Percentiles rank a stretch among this genome's conserved stretches.
Conservation (phyloP, 352 stramenopile genomes). For the Globisporangium carolinianum region DNA sequence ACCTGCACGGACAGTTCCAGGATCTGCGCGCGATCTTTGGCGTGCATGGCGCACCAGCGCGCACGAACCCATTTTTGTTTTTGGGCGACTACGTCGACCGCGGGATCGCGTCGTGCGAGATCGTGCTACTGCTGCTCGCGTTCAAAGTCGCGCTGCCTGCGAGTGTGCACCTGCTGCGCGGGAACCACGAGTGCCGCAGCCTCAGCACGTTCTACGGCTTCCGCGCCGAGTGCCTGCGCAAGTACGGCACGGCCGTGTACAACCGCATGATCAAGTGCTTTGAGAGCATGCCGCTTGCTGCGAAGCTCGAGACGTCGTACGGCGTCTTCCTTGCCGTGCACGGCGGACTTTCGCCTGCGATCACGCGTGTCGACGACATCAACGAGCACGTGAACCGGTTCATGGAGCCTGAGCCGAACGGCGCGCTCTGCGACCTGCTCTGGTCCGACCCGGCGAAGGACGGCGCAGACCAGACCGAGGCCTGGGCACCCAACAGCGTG, state of each 20-base stretch:
- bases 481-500: conserved; percentile 58
- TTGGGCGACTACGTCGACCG: conserved; percentile 91
- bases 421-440: conserved; percentile 97
- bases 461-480: conserved; percentile 19
- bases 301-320: conserved; percentile 48
- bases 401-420: conserved; percentile 70
- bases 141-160: conserved; percentile 98
- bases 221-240: conserved; percentile 94
- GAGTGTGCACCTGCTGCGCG: conserved; percentile 97
- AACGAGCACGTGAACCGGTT: conserved; percentile 70
- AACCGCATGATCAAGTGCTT: conserved; percentile 83
- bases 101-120: conserved; percentile 95
- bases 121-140: conserved; percentile 93
- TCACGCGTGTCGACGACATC: conserved; percentile 65
- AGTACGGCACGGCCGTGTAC: conserved; percentile 74
- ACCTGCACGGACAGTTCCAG: conserved; percentile 98
- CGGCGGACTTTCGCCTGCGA: conserved; percentile 67
- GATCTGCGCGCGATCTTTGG: conserved; percentile 90
- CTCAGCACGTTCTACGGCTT: conserved; percentile 99
- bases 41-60: conserved; percentile 38
- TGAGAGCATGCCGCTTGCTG: conserved; percentile 70
- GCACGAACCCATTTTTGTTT: conserved; percentile 96
- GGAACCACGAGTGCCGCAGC: conserved; percentile 98
- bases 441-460: conserved; percentile 98
- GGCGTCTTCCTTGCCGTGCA: conserved; percentile 67